Evolutionary conservation across 495 filamentous ascomycete genomes (phyloP).

Genomic region (Patellaria atrata): DNA sequence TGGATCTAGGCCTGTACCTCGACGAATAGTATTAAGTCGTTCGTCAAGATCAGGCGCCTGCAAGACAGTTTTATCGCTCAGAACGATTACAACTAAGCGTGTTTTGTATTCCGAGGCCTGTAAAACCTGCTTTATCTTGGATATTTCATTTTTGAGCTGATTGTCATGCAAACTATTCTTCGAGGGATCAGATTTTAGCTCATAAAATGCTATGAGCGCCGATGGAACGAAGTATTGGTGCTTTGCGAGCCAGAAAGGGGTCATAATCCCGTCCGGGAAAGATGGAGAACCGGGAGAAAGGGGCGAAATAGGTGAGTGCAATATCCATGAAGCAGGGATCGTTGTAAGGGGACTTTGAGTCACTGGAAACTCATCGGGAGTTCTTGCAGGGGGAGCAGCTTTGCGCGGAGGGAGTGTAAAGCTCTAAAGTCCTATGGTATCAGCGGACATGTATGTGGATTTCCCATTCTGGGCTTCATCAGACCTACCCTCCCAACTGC

Average conservation of each 20-base stretch:
- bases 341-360: conserved; percentile 33
- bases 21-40: conserved; percentile 57
- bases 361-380: conserved; percentile 23
- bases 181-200: conserved; percentile 51
- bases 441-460: conserved; percentile 8
- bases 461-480: too few relatives aligned
- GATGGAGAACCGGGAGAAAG: conserved; percentile 63
- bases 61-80: conserved; percentile 51
- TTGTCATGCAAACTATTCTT: conserved; percentile 66
- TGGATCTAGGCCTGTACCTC: conserved; percentile 61
- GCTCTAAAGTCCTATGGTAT: conserved; percentile 28
- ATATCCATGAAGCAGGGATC: conserved; percentile 34
- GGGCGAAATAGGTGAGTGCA: conserved; percentile 84
- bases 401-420: conserved; percentile 49
- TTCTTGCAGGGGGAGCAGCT: conserved; percentile 42
- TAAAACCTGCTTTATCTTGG: conserved; percentile 51
- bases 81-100: conserved; percentile 58
- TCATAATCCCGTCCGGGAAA: conserved; percentile 77
- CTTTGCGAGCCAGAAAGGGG: conserved; percentile 67
- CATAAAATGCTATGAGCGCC: conserved; percentile 61
- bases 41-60: conserved; percentile 54
- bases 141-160: conserved; percentile 77
- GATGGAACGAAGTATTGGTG: conserved; percentile 71
- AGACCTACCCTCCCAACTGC: conserved; percentile 63
- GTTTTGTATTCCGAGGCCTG: conserved; percentile 55